Conservation (phyloP, 2,329 filamentous ascomycete genomes). For the Alternaria conjuncta region DNA sequence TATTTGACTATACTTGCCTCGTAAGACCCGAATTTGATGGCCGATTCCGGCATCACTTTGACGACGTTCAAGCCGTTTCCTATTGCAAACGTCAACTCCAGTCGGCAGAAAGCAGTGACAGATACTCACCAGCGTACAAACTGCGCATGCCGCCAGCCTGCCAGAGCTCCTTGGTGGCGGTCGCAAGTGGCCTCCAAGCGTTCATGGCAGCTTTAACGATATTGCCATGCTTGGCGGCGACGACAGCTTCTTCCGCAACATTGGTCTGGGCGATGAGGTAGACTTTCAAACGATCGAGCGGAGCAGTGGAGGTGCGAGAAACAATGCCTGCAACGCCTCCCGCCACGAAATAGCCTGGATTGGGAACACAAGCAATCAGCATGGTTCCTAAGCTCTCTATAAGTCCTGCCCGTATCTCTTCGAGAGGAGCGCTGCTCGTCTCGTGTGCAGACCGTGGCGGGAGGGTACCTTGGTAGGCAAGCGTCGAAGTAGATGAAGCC, state of each 20-base stretch:
- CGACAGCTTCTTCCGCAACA: conserved; percentile 63
- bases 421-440: conserved; percentile 31
- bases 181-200: conserved; percentile 71
- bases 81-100: conserved; percentile 49
- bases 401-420: conserved; percentile 36
- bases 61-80: conserved; percentile 95
- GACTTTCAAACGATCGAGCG: conserved; percentile 95
- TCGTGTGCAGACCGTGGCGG: conserved; percentile 45
- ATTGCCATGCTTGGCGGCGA: conserved; percentile 73
- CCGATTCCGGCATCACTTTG: conserved; percentile 98
- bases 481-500: conserved; percentile 29
- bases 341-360: conserved; percentile 97
- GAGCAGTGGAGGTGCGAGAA: conserved; percentile 92
- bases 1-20: conserved; percentile 61
- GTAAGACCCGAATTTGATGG: conserved; percentile 97
- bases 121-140: conserved; percentile 82
- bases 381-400: conserved; percentile 49
- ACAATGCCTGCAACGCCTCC: conserved; percentile 94
- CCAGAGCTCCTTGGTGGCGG: conserved; percentile 81
- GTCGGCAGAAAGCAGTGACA: not conserved
- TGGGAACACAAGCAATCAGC: conserved; percentile 70
- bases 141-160: conserved; percentile 83
- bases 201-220: conserved; percentile 69
- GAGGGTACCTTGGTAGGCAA: conserved; percentile 39
- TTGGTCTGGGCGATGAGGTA: conserved; percentile 93